Evolutionary conservation across 352 stramenopile species (phyloP).

Genomic region (Globisporangium acanthophoron): DNA sequence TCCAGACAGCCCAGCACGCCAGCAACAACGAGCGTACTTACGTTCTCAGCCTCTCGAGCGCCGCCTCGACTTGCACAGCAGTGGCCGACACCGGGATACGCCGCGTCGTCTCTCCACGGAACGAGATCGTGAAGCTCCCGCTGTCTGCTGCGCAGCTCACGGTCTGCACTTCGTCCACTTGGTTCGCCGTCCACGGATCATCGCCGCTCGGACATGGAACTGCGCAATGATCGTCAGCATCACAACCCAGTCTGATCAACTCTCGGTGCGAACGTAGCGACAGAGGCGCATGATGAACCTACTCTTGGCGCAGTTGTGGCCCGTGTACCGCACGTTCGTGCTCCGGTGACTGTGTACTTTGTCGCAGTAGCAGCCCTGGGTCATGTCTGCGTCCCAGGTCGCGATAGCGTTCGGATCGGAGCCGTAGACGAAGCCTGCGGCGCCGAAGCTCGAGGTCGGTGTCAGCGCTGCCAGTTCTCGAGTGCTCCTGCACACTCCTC

Average conservation of each 20-base stretch:
- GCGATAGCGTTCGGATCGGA: constrained; percentile 54
- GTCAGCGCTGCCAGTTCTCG: constrained; percentile 52
- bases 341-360: constrained; percentile 57
- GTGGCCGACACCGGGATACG: constrained; percentile 28
- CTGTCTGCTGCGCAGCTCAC: constrained; percentile 57
- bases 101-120: constrained; percentile 60
- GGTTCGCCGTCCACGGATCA: constrained; percentile 76
- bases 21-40: constrained; percentile 11
- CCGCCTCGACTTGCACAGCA: constrained; percentile 19
- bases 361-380: constrained; percentile 85
- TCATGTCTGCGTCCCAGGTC: constrained; percentile 88
- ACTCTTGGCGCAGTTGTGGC: constrained; percentile 79
- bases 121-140: constrained; percentile 77
- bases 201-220: constrained; percentile 79
- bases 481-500: constrained; percentile 39
- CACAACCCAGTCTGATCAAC: not conserved
- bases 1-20: not conserved
- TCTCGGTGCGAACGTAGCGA: not conserved
- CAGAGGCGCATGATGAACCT: not conserved
- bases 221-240: constrained; percentile 6
- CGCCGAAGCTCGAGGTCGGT: constrained; percentile 25
- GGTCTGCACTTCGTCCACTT: constrained; percentile 75
- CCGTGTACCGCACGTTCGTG: constrained; percentile 41
- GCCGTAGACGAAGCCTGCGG: constrained; percentile 61
- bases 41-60: constrained; percentile 54